Evolutionary conservation across 768 basidiomycete species (phyloP).

Genomic region (Russula emetica): DNA sequence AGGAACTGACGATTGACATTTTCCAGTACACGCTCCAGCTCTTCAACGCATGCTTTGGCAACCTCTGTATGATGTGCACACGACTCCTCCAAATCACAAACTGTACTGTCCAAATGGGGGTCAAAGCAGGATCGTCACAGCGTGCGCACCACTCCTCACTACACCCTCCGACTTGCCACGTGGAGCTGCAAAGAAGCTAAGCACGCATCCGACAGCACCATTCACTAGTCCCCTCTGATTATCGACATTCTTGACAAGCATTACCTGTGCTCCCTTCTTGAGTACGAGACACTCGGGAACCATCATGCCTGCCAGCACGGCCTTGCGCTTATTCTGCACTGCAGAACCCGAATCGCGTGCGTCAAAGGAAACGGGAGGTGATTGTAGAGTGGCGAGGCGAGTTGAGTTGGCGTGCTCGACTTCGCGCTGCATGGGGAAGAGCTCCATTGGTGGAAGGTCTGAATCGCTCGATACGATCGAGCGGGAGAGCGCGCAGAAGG

Average conservation of each 20-base stretch:
- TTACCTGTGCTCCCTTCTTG: slow-evolving; percentile 59
- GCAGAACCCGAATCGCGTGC: slow-evolving; percentile 51
- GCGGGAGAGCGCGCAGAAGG: slow-evolving; percentile 48
- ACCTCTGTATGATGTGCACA: no score
- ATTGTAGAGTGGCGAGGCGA: slow-evolving; percentile 48
- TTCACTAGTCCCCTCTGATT: slow-evolving; percentile 54
- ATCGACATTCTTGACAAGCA: slow-evolving; percentile 68
- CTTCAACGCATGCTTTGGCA: no score
- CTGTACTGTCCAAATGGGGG: no score
- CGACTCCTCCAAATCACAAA: no score
- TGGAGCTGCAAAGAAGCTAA: slow-evolving; percentile 45
- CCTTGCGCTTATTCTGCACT: slow-evolving; percentile 43
- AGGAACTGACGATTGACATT: no score
- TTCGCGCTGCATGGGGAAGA: slow-evolving; percentile 64
- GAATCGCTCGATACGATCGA: slow-evolving; percentile 31
- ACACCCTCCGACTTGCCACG: slow-evolving; percentile 35
- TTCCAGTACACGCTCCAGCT: no score
- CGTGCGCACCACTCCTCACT: no score
- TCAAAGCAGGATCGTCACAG: no score
- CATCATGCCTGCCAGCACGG: slow-evolving; percentile 58
- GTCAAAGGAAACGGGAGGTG: slow-evolving; percentile 41
- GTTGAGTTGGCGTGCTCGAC: slow-evolving; percentile 60
- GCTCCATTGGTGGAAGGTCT: slow-evolving; percentile 44
- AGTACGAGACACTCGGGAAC: slow-evolving; percentile 53
- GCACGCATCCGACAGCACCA: slow-evolving; percentile 58